Base-by-base conservation (phyloP, 1,284 basidiomycete species). In the Cryptococcus deneoformans region DNA sequence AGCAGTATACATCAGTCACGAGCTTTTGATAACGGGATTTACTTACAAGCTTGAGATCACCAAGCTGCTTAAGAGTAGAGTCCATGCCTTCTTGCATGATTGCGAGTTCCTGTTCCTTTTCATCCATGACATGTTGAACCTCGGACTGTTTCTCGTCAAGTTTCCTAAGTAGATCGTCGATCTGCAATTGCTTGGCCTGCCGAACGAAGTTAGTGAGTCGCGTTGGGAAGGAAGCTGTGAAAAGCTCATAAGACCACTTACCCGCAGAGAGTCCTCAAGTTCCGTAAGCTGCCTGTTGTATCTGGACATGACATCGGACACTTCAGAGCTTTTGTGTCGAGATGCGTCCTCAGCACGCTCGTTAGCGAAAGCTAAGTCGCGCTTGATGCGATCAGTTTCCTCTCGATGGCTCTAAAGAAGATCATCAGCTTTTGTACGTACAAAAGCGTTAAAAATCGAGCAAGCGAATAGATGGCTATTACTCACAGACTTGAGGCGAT, bases 31-130 rank as follows among this genome's bases (percentile, higher is more conserved):
- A 36, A 46, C n/a, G 14, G 16, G 29, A 29, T 29, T 29, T 29
- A 29, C 75, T 60, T 72, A 90, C 91, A 81, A 92, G 84, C 68
- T 93, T 89, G 54, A 90, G 82, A 46, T 97, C 92, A 49, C 85
- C 87, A 59, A 99, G 82, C 72, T 95, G 87, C 64, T 92, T 86
- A 62, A 99, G 88, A 35, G 94, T 96, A 62, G 83, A 85, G 71
- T 98, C 95, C 88, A 99, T 90, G 43, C 92, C 90, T 77, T 95
- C 95, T 76, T 98, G 93, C 69, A 98, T 84, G 72, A 99, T 95
- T 68, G 88, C 82, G 56, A 99, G 89, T 77, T 99, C 96, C 73
- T 92, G 87, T 71, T 98, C 96, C 80, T 98, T 98, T 80, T 99
- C 96, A 12, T 99, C 93, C 49, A 89, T 83, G 12, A 91, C 75